Percentiles rank a stretch among this genome's conserved stretches.
Evolutionary conservation across 208 protist genomes (phyloP).

Genomic region (Leishmania martiniquensis): DNA sequence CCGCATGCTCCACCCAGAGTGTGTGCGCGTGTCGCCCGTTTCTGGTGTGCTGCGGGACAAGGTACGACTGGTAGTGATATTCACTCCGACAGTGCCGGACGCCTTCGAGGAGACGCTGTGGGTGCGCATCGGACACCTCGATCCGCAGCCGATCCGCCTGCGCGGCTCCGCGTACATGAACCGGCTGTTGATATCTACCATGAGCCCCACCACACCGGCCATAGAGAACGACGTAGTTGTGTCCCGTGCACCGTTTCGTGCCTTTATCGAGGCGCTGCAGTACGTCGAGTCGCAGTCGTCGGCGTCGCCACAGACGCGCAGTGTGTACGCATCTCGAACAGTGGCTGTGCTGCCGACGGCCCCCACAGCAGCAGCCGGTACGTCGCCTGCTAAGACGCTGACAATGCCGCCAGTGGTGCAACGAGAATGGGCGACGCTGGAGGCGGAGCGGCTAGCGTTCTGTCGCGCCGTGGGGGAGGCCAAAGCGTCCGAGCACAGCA

Average conservation of each 20-base stretch:
- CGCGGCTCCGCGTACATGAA: conserved; percentile 75
- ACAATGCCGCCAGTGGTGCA: conserved; percentile 17
- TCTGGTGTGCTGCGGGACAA: conserved; percentile 75
- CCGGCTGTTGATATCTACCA: conserved; percentile 43
- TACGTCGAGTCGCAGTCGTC: conserved; percentile 12
- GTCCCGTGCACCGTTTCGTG: conserved; percentile 16
- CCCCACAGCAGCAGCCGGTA: background rate
- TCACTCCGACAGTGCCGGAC: conserved; percentile 87
- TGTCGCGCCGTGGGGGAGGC: conserved; percentile 40
- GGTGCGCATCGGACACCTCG: conserved; percentile 93
- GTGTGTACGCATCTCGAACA: conserved; percentile 12
- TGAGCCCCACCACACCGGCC: background rate
- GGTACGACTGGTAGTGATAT: conserved; percentile 73
- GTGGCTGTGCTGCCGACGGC: conserved; percentile 3
- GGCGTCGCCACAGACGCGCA: conserved; percentile 1
- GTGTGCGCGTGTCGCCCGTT: conserved; percentile 80
- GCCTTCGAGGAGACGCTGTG: conserved; percentile 79
- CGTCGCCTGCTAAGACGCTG: background rate
- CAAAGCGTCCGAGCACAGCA: background rate
- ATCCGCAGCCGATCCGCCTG: conserved; percentile 88
- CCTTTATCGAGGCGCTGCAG: conserved; percentile 23
- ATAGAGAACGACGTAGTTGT: conserved; percentile 8
- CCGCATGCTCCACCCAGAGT: conserved; percentile 45
- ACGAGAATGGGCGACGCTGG: conserved; percentile 37
- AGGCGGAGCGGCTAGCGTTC: conserved; percentile 84